Percentiles rank a stretch among this genome's conserved stretches.
phyloP scores from a whole-genome alignment of 2,329 filamentous ascomycete genomes.

The Pseudocercospora crystallina region DNA sequence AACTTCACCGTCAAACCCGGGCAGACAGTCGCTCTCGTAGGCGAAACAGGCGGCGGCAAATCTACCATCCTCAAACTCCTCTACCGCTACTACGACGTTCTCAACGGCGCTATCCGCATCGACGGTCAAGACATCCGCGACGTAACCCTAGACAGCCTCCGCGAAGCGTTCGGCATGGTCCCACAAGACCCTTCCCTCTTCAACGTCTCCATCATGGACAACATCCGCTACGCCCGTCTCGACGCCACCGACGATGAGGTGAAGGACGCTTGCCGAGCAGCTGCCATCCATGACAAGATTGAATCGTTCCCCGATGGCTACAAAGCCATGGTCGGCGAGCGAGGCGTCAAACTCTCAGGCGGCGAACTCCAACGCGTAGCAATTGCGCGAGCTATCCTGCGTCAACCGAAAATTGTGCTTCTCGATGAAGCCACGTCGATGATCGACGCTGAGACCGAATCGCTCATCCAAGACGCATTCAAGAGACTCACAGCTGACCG shows the following conservation, averaged over 20 bases:
- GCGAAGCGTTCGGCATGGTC: constrained; percentile 61
- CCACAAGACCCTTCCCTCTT: constrained; percentile 66
- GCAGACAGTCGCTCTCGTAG: constrained; percentile 60
- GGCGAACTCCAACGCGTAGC: constrained; percentile 82
- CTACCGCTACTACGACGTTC: constrained; percentile 61
- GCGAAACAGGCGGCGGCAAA: constrained; percentile 63
- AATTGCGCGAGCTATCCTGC: constrained; percentile 70
- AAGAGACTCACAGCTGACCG: constrained; percentile 61
- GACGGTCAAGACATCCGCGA: constrained; percentile 61
- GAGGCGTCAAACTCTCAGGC: constrained; percentile 75
- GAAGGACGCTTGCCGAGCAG: constrained; percentile 59
- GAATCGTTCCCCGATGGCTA: constrained; percentile 64
- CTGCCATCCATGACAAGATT: constrained; percentile 66
- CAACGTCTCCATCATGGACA: constrained; percentile 64
- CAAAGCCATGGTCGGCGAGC: constrained; percentile 72
- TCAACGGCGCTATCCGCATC: constrained; percentile 54
- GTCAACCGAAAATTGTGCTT: constrained; percentile 64
- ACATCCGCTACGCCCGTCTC: constrained; percentile 62
- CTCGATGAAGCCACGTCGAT: constrained; percentile 77
- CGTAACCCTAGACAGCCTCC: constrained; percentile 58
- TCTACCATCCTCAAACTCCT: constrained; percentile 63
- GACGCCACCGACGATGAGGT: constrained; percentile 63
- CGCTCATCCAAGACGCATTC: constrained; percentile 58
- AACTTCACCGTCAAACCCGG: constrained; percentile 52
- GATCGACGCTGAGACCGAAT: constrained; percentile 57